These are phyloP conservation scores for Solanum rostratum DNA, from an alignment of 257 asterid species.

Conservation along the genomic window DNA sequence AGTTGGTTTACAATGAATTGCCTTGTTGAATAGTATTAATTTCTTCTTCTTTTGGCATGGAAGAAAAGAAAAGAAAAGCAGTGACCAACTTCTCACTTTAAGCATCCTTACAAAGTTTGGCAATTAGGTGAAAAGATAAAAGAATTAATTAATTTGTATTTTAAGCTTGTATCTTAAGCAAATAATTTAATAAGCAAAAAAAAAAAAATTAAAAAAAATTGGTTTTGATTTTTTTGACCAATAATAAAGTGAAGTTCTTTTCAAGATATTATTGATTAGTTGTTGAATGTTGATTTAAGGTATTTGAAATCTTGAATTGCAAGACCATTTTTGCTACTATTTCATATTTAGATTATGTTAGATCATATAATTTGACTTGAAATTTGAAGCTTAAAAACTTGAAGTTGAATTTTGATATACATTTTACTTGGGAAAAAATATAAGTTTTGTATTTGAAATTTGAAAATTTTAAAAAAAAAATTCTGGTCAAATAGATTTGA, in stretches of 20 bases:
- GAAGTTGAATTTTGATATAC: no score
- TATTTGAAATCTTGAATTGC: neutral
- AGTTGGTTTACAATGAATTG: neutral
- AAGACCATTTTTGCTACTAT: neutral
- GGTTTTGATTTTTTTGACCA: neutral
- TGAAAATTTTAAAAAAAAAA: neutral
- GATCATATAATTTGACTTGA: no score
- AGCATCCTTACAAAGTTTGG: conserved; percentile 16
- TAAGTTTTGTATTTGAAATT: neutral
- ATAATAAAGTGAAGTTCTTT: neutral
- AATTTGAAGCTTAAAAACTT: no score
- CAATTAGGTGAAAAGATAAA: neutral
- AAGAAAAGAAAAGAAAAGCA: conserved; percentile 10
- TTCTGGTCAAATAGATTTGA: neutral
- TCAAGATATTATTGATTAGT: neutral
- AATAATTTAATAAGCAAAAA: neutral
- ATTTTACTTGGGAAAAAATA: neutral
- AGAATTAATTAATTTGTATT: neutral
- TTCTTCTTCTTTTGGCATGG: neutral
- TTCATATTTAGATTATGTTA: no score
- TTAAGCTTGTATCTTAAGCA: neutral
- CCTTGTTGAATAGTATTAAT: neutral
- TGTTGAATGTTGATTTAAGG: neutral
- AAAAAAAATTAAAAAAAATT: neutral
- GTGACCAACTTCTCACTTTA: conserved; percentile 25